Conservation (phyloP, 2,329 filamentous ascomycete genomes). For the Periconia digitata region DNA sequence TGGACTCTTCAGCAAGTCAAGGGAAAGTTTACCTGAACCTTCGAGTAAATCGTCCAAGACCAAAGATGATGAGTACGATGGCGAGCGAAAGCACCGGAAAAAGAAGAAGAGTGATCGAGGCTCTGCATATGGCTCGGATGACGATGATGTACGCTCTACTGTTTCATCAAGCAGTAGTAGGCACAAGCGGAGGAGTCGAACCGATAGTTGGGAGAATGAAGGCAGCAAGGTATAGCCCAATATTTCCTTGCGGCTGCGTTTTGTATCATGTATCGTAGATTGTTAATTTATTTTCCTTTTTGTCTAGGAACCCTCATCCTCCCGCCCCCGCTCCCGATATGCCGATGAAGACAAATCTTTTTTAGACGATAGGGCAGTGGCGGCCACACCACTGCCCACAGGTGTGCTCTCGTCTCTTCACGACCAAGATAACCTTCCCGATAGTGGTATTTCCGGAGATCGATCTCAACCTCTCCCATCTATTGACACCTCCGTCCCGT, state of each 20-base stretch:
- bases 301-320: constrained; percentile 28
- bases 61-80: constrained; percentile 44
- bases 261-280: constrained; percentile 15
- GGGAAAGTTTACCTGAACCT: constrained; percentile 38
- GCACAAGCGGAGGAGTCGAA: constrained; percentile 46
- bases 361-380: constrained; percentile 67
- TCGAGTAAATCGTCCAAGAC: constrained; percentile 32
- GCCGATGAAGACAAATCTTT: constrained; percentile 56
- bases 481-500: constrained; percentile 24
- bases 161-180: constrained; percentile 39
- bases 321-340: constrained; percentile 27
- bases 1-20: constrained; percentile 51
- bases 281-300: constrained; percentile 12
- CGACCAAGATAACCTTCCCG: constrained; percentile 20
- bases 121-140: constrained; percentile 42
- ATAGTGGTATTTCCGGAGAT: constrained; percentile 35
- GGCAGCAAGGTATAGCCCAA: constrained; percentile 43
- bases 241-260: constrained; percentile 32
- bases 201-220: constrained; percentile 35
- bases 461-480: constrained; percentile 34
- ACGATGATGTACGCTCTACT: constrained; percentile 40
- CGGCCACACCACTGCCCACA: constrained; percentile 50
- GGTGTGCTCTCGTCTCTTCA: constrained; percentile 28
- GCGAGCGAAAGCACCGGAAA: constrained; percentile 47
- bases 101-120: constrained; percentile 47